Evolutionary conservation across 1,139 yeast species (phyloP).

Genomic region (Candida sp.): DNA sequence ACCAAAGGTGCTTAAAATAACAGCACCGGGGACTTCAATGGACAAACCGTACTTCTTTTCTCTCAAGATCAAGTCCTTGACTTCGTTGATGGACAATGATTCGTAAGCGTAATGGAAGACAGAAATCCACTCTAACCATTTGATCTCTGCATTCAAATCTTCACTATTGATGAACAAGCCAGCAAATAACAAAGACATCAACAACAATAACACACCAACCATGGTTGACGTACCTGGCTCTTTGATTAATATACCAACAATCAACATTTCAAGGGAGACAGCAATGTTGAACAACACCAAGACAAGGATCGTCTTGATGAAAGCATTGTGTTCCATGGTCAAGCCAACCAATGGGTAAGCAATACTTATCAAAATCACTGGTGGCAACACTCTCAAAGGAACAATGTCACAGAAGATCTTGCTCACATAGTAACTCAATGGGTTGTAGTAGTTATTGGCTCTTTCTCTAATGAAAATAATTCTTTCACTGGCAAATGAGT

Average conservation of each 20-base stretch:
- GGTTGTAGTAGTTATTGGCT: slow-evolving; percentile 91
- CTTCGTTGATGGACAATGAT: slow-evolving; percentile 90
- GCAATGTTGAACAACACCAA: slow-evolving; percentile 86
- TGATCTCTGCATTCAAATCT: slow-evolving; percentile 70
- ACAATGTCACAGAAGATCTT: slow-evolving; percentile 88
- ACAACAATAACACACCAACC: slow-evolving; percentile 80
- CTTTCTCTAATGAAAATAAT: slow-evolving; percentile 90
- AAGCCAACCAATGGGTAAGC: slow-evolving; percentile 94
- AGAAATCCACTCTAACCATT: slow-evolving; percentile 84
- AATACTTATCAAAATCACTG: slow-evolving; percentile 78
- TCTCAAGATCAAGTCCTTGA: slow-evolving; percentile 79
- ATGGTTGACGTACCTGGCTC: slow-evolving; percentile 96
- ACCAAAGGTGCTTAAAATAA: slow-evolving; percentile 93
- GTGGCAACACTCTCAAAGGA: slow-evolving; percentile 91
- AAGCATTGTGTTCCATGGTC: slow-evolving; percentile 79
- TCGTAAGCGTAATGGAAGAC: slow-evolving; percentile 97
- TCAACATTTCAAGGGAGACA: slow-evolving; percentile 81
- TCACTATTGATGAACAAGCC: slow-evolving; percentile 90
- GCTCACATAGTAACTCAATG: slow-evolving; percentile 82
- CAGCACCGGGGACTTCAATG: slow-evolving; percentile 99
- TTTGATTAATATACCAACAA: slow-evolving; percentile 83
- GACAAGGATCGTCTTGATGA: slow-evolving; percentile 69
- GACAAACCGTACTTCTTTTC: slow-evolving; percentile 93
- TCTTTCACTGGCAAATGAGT: slow-evolving; percentile 86
- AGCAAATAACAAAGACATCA: slow-evolving; percentile 88